A percentile compares a stretch with the other conserved stretches of the same genome.
Evolutionary conservation across 164 flowering plant genomes (phyloP).

Genomic region (Stephania japonica): DNA sequence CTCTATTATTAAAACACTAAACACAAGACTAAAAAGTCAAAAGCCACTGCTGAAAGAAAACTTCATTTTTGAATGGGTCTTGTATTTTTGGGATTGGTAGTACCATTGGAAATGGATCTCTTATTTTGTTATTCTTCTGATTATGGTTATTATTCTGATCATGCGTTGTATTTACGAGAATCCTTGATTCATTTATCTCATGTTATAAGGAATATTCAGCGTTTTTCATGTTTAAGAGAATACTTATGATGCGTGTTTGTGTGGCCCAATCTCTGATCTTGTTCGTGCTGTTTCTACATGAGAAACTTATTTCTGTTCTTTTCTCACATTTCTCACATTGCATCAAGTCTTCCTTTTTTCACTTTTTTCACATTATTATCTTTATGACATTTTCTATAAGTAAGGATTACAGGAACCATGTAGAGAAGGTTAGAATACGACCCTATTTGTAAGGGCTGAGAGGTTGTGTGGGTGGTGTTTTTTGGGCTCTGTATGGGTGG

Average conservation of each 20-base stretch:
- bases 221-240: not conserved
- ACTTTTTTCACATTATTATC: not conserved
- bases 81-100: not conserved
- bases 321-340: not conserved
- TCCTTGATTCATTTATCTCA: not conserved
- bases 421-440: too few species aligned
- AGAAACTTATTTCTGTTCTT: not conserved
- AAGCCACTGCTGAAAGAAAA: too few species aligned
- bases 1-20: too few species aligned
- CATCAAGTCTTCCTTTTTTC: not conserved
- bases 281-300: not conserved
- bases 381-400: too few species aligned
- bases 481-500: too few species aligned
- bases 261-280: not conserved
- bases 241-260: not conserved
- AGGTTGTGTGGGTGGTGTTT: too few species aligned
- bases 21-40: too few species aligned
- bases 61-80: too few species aligned
- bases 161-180: not conserved
- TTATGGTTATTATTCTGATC: not conserved
- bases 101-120: not conserved
- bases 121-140: not conserved
- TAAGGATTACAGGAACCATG: too few species aligned
- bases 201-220: not conserved
- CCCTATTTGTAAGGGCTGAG: too few species aligned